phyloP scores from a whole-genome alignment of 768 basidiomycete species.

The Boletus vermiculosoides region DNA sequence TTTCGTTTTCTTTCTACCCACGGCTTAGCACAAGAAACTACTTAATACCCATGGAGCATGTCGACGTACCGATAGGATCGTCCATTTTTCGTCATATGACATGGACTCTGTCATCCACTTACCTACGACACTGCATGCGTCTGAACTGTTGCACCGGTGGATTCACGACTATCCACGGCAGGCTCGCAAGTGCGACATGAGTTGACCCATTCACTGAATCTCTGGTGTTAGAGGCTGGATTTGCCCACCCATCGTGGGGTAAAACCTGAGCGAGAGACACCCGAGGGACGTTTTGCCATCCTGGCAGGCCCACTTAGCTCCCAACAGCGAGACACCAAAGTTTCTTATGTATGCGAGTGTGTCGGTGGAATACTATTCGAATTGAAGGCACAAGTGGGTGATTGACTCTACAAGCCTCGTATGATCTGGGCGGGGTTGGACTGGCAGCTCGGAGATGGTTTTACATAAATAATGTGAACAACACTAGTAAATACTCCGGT shows the following conservation, averaged over 20 bases:
- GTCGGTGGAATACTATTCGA: background rate
- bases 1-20: constrained; percentile 3
- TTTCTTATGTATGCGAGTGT: constrained; percentile 13
- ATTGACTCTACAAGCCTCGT: background rate
- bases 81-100: background rate
- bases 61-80: constrained; percentile 19
- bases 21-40: constrained; percentile 4
- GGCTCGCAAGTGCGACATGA: background rate
- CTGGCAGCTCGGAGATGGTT: background rate
- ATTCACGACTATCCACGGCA: background rate
- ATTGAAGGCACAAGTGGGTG: constrained; percentile 21
- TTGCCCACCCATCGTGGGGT: background rate
- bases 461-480: background rate
- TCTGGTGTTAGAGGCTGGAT: background rate
- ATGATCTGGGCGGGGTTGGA: too few relatives aligned
- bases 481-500: too few relatives aligned
- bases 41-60: constrained; percentile 9
- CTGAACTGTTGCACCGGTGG: background rate
- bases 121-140: constrained; percentile 3
- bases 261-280: background rate
- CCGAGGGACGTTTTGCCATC: background rate
- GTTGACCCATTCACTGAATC: background rate
- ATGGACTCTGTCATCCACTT: constrained; percentile 3
- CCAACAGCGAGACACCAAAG: background rate
- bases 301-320: background rate